Conservation (phyloP, 306 rosid genomes). For the Corylus avellana region DNA sequence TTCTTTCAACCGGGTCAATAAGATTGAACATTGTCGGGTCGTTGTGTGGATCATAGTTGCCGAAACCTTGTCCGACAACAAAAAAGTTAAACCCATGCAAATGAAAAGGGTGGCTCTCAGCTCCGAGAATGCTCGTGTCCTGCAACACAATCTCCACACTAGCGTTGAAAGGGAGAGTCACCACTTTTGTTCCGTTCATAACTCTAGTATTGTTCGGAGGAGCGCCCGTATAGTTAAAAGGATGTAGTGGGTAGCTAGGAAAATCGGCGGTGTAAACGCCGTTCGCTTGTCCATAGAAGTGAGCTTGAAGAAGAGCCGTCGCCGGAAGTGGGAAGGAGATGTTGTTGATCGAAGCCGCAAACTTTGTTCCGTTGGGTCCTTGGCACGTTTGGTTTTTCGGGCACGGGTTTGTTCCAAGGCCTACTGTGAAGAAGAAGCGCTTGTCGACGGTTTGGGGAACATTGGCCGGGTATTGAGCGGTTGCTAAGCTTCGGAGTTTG, state of each 20-base stretch:
- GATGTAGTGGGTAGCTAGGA: not conserved
- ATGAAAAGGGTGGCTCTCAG: conserved; percentile 22
- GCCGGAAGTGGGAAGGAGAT: conserved; percentile 5
- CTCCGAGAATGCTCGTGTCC: conserved; percentile 26
- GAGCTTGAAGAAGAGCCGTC: conserved; percentile 23
- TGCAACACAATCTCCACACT: conserved; percentile 26
- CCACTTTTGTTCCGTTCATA: conserved; percentile 13
- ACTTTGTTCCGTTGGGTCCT: conserved; percentile 18
- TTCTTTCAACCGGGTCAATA: conserved; percentile 16
- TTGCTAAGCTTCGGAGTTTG: conserved; percentile 22
- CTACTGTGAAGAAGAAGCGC: conserved; percentile 20
- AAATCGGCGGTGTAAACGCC: conserved; percentile 4
- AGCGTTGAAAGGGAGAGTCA: conserved; percentile 8
- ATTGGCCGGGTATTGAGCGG: conserved; percentile 14
- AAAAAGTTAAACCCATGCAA: conserved; percentile 24
- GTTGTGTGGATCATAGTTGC: conserved; percentile 2
- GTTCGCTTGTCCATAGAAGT: conserved; percentile 6
- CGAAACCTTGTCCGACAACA: conserved; percentile 23
- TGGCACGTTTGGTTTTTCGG: conserved; percentile 16
- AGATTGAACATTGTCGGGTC: conserved; percentile 23
- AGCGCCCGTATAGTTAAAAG: conserved; percentile 12
- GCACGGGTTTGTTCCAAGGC: conserved; percentile 21
- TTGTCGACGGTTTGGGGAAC: conserved; percentile 10
- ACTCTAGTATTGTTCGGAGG: conserved; percentile 17
- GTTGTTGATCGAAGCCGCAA: conserved; percentile 21